Percentiles rank a stretch among this genome's conserved stretches.
phyloP scores from a whole-genome alignment of 169 alveolate genomes.

The Plasmodium coatneyi region DNA sequence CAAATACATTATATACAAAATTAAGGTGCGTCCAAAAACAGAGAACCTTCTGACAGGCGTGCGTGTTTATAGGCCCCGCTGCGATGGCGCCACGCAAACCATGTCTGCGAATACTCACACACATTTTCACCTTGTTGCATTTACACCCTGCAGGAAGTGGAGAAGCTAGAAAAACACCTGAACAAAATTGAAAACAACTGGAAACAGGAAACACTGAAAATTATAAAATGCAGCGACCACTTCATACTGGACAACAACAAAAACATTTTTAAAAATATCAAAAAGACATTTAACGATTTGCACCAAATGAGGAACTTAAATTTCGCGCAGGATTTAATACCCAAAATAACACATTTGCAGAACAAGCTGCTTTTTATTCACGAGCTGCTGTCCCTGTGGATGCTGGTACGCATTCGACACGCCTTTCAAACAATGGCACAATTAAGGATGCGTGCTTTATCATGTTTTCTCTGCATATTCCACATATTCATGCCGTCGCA shows the following conservation, averaged over 20 bases:
- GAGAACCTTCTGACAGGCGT: background rate
- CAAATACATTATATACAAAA: conserved; percentile 69
- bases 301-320: conserved; percentile 62
- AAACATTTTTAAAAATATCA: conserved; percentile 52
- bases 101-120: background rate
- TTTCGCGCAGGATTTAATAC: conserved; percentile 69
- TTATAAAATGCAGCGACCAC: conserved; percentile 45
- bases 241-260: conserved; percentile 51
- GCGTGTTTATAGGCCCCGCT: background rate
- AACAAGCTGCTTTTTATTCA: conserved; percentile 35
- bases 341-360: conserved; percentile 58
- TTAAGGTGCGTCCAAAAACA: conserved; percentile 19
- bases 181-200: conserved; percentile 61
- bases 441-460: background rate
- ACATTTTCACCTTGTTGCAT: background rate
- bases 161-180: conserved; percentile 50
- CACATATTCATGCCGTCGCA: background rate
- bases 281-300: conserved; percentile 60
- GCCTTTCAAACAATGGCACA: background rate
- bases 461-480: background rate
- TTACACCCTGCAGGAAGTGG: conserved; percentile 55
- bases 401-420: conserved; percentile 7
- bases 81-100: background rate
- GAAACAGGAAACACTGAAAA: conserved; percentile 63
- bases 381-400: conserved; percentile 58